phyloP scores from a whole-genome alignment of 768 basidiomycete genomes.

The Cyathus striatus region DNA sequence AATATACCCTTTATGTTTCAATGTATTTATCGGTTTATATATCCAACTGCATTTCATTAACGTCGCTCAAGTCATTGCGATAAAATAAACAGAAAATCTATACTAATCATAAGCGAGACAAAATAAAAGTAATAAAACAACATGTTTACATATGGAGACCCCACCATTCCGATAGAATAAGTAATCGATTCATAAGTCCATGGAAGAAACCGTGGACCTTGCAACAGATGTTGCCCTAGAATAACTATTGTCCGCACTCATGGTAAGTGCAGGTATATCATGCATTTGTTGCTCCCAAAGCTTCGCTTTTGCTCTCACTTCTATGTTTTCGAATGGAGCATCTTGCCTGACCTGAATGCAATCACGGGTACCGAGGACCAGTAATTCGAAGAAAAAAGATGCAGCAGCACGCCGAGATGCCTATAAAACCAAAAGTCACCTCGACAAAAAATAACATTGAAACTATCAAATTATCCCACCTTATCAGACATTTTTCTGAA shows the following conservation, averaged over 20 bases:
- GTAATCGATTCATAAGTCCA: conserved; percentile 34
- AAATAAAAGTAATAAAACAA: no score
- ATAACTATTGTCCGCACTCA: conserved; percentile 12
- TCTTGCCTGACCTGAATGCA: conserved; percentile 78
- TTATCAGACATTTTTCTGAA: conserved; percentile 79
- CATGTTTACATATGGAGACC: no score
- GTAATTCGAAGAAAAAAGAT: conserved; percentile 96
- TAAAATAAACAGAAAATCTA: no score
- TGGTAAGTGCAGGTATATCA: conserved; percentile 16
- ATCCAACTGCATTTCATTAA: no score
- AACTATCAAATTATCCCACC: conserved; percentile 34
- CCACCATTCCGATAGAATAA: no score
- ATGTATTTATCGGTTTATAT: no score
- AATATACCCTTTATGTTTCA: neutral
- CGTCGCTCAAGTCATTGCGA: no score
- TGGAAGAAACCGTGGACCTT: conserved; percentile 40
- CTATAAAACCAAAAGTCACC: conserved; percentile 41
- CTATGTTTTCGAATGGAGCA: conserved; percentile 80
- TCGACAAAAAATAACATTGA: conserved; percentile 2
- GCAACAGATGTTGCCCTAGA: conserved; percentile 31
- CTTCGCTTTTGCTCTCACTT: conserved; percentile 73
- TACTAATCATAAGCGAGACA: no score
- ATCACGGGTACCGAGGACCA: conserved; percentile 91
- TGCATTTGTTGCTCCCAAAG: conserved; percentile 72
- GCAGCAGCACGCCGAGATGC: conserved; percentile 89